Percentiles rank a stretch among this genome's conserved stretches.
Evolutionary conservation across 1,139 yeast species (phyloP).

Genomic region (Pneumocystis jirovecii): DNA sequence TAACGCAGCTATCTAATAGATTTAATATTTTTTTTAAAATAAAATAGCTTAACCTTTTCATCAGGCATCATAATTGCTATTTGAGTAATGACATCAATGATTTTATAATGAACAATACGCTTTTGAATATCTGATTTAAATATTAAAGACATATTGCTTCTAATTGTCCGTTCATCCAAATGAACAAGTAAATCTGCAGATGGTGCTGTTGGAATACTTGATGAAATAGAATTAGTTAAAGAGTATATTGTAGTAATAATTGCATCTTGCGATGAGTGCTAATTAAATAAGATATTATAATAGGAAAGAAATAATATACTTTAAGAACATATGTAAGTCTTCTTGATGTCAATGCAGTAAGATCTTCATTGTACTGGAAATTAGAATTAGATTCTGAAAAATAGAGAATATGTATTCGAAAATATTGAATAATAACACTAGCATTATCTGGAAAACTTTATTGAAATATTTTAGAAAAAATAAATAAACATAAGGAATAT

Average conservation of each 20-base stretch:
- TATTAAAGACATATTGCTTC: constrained; percentile 9
- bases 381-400: neutral
- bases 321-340: neutral
- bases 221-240: constrained; percentile 49
- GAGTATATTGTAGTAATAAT: constrained; percentile 80
- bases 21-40: neutral
- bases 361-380: neutral
- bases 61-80: constrained; percentile 58
- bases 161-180: constrained; percentile 2
- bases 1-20: constrained; percentile 47
- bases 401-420: neutral
- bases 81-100: constrained; percentile 57
- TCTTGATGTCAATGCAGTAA: neutral
- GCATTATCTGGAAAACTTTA: neutral
- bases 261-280: constrained; percentile 48
- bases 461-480: neutral
- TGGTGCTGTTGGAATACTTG: constrained; percentile 34
- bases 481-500: neutral
- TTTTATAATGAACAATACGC: constrained; percentile 25
- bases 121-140: constrained; percentile 12
- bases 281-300: neutral
- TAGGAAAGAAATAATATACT: neutral
- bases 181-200: constrained; percentile 7
- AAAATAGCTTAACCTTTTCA: constrained; percentile 24
- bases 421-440: neutral